Percentiles rank a stretch among this genome's conserved stretches.
These are phyloP conservation scores for Fonticula alba DNA, from an alignment of 78 protist species.

Conservation along the genomic window DNA sequence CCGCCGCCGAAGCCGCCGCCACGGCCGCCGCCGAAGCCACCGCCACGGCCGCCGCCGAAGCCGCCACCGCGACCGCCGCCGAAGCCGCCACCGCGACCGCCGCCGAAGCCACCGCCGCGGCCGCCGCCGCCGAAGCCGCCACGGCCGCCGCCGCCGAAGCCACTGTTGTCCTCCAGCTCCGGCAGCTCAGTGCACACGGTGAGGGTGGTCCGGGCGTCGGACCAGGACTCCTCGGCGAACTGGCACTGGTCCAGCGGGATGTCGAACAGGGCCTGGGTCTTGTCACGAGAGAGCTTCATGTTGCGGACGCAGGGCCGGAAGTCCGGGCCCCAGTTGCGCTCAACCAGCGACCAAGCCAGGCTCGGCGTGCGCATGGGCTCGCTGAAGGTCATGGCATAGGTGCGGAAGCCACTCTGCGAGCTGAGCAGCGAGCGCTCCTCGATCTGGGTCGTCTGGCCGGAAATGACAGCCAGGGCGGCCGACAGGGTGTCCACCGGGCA, in stretches of 20 bases:
- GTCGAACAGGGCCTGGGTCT: background rate
- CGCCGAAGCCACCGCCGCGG: background rate
- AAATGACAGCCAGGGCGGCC: constrained; percentile 20
- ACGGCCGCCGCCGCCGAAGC: background rate
- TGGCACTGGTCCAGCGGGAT: background rate
- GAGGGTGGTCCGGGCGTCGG: background rate
- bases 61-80: background rate
- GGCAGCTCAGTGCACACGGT: background rate
- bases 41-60: constrained; percentile 3
- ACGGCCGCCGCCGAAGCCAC: background rate
- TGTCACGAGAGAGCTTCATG: background rate
- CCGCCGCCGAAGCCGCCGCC: background rate
- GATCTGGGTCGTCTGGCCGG: background rate
- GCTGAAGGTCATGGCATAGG: background rate
- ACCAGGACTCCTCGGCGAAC: background rate
- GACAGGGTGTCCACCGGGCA: constrained; percentile 9
- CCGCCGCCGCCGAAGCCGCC: background rate
- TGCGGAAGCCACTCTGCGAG: background rate
- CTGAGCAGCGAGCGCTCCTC: constrained; percentile 5
- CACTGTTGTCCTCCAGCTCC: background rate
- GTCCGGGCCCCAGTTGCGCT: background rate
- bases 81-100: background rate
- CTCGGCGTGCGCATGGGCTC: background rate
- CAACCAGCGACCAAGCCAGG: background rate
- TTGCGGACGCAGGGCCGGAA: background rate